Percentiles rank a stretch among this genome's conserved stretches.
Conservation (phyloP, 2,329 filamentous ascomycete species). For the Pochonia chlamydosporia region DNA sequence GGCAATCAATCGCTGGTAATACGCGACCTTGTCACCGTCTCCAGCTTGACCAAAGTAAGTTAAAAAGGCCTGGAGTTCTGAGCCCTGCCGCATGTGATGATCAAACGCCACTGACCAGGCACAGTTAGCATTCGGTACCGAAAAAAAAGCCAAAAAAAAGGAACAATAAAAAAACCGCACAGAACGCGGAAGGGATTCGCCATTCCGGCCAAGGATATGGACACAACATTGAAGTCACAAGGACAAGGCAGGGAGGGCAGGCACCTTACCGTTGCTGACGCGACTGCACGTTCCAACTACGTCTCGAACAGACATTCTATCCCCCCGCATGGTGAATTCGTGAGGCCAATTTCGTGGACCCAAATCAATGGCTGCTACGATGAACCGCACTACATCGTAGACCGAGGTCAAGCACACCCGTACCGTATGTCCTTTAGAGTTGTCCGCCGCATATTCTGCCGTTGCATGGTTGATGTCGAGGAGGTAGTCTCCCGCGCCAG, state of each 20-base stretch:
- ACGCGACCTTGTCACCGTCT: constrained; percentile 42
- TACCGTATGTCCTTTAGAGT: constrained; percentile 41
- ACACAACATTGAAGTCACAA: too few relatives aligned
- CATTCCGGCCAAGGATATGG: neutral
- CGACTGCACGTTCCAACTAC: constrained; percentile 46
- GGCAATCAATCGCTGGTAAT: constrained; percentile 58
- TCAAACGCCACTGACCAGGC: constrained; percentile 30
- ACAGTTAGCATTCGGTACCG: constrained; percentile 13
- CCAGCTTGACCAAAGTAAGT: constrained; percentile 38
- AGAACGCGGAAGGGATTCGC: too few relatives aligned
- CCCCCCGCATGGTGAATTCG: constrained; percentile 66
- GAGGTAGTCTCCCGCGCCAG: constrained; percentile 58
- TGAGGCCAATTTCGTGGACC: constrained; percentile 55
- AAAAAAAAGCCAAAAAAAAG: neutral
- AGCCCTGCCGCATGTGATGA: constrained; percentile 30
- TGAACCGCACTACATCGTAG: constrained; percentile 63
- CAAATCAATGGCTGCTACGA: constrained; percentile 63
- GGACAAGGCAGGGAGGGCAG: neutral
- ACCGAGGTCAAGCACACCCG: constrained; percentile 63
- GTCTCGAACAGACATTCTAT: constrained; percentile 54
- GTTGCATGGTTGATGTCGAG: constrained; percentile 53
- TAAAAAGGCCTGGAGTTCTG: constrained; percentile 34
- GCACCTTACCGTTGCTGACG: constrained; percentile 40
- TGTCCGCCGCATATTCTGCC: constrained; percentile 56
- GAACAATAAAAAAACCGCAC: neutral